Base-by-base conservation (phyloP, 495 filamentous ascomycete genomes). In the Lophiostoma macrostomum region DNA sequence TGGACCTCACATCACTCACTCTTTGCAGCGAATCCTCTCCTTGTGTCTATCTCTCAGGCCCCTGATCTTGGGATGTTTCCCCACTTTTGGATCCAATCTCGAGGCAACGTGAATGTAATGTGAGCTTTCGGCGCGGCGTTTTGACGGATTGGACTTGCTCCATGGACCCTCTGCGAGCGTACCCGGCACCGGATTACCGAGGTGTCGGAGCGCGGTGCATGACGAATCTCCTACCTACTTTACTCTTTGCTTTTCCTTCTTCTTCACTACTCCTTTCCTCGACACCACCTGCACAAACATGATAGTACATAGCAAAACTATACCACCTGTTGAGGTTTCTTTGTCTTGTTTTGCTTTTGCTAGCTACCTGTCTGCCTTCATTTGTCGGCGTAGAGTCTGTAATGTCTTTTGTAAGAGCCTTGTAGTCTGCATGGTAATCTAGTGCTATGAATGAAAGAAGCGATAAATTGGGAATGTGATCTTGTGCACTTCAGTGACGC, bases 1-100 rank as follows among this genome's bases (percentile, higher is more conserved):
- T 28, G 14, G n/a, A 16, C 27, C 19, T 1, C 25, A 39, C 25
- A 23, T 7, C 13, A 12, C 16, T 23, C 28, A 50, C 23, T 11
- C 36, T 36, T 35, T 22, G 29, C 24, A 58, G 54, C 46, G 24
- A 11, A 4, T 35, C 54, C 38, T 58, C 55, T 58, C 55, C 48
- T 52, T 58, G 32, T 53, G 47, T 34, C 16, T 62, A 25, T 47
- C 36, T 34, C 20, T 62, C 14, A 27, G 19, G 16, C 35, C 54
- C 10, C 31, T 20, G 12, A 37, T 53, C 10, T 44, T 53, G 36
- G 47, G 37, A 24, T 22, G 19, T 19, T 58, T n/a, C n/a, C n/a
- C n/a, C n/a, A n/a, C n/a, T n/a, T n/a, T n/a, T n/a, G n/a, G n/a
- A n/a, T n/a, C n/a, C n/a, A n/a, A n/a, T n/a, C n/a, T n/a, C n/a